phyloP scores from a whole-genome alignment of 1,284 basidiomycete species.

The Anthracocystis panici-leucophaei region DNA sequence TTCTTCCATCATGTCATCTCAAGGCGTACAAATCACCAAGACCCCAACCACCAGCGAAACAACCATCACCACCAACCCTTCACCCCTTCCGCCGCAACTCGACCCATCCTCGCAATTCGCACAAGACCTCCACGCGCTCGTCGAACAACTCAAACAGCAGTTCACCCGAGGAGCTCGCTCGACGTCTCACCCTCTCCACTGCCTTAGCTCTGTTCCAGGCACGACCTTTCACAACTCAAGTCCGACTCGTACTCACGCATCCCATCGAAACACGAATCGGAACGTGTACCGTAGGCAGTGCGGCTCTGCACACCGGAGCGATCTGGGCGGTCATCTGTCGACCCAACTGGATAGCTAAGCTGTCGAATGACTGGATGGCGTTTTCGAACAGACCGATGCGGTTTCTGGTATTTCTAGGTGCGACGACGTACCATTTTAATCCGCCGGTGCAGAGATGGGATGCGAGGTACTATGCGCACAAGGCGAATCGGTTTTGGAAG shows the following conservation, averaged over 20 bases:
- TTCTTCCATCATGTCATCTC: neutral
- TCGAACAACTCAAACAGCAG: neutral
- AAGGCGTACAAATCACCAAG: neutral
- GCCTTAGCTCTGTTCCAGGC: neutral
- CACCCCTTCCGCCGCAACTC: neutral
- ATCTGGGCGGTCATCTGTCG: constrained; percentile 14
- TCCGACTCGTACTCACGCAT: neutral
- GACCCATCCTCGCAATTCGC: constrained; percentile 11
- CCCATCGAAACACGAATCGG: constrained; percentile 13
- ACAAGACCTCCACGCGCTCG: constrained; percentile 2
- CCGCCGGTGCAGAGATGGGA: constrained; percentile 15
- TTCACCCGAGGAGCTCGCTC: neutral
- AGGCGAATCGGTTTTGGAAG: neutral
- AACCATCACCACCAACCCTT: neutral
- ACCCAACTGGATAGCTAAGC: neutral
- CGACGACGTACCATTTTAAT: constrained; percentile 8
- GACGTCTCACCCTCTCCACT: neutral
- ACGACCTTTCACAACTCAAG: neutral
- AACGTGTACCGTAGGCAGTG: constrained; percentile 12
- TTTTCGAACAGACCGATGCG: constrained; percentile 4
- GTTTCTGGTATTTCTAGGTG: constrained; percentile 6
- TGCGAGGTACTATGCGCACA: neutral
- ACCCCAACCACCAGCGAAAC: neutral
- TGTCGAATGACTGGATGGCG: constrained; percentile 5
- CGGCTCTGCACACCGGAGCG: constrained; percentile 9